Conservation (phyloP, 2,329 filamentous ascomycete species). For the Cylindrodendrum hubeiense region DNA sequence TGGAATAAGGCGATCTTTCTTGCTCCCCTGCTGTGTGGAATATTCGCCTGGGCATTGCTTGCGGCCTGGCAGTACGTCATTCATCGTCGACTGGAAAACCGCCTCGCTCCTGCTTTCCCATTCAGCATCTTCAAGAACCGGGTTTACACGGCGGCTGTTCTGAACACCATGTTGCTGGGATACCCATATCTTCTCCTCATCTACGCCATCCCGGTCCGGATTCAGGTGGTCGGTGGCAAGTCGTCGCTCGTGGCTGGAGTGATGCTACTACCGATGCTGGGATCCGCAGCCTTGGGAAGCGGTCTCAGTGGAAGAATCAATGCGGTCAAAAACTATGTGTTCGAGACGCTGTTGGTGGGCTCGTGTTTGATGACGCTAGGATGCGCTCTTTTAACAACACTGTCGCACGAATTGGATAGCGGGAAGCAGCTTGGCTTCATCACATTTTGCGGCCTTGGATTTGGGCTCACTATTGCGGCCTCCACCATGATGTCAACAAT, state of each 20-base stretch:
- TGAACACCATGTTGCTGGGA: slow-evolving; percentile 62
- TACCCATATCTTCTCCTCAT: slow-evolving; percentile 64
- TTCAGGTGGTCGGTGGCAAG: slow-evolving; percentile 64
- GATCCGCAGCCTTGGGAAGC: slow-evolving; percentile 60
- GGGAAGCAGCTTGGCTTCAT: slow-evolving; percentile 63
- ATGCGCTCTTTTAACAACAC: slow-evolving; percentile 60
- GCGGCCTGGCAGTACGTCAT: slow-evolving; percentile 46
- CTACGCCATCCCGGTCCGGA: slow-evolving; percentile 62
- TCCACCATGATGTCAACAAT: slow-evolving; percentile 60
- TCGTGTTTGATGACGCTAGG: slow-evolving; percentile 60
- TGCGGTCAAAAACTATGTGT: slow-evolving; percentile 54
- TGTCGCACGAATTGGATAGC: slow-evolving; percentile 49
- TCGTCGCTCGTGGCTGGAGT: slow-evolving; percentile 60
- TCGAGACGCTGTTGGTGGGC: slow-evolving; percentile 58
- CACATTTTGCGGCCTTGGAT: slow-evolving; percentile 65
- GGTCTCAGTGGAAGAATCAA: slow-evolving; percentile 57
- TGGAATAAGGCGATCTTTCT: slow-evolving; percentile 58
- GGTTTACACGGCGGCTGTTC: slow-evolving; percentile 55
- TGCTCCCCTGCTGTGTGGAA: slow-evolving; percentile 46
- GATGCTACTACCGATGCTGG: slow-evolving; percentile 67
- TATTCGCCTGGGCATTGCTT: slow-evolving; percentile 45
- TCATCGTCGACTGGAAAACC: slow-evolving; percentile 42
- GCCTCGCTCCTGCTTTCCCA: slow-evolving; percentile 58
- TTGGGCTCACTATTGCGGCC: slow-evolving; percentile 61
- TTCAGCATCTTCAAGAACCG: slow-evolving; percentile 61